These are phyloP conservation scores for Lasiosphaeris hirsuta DNA, from an alignment of 495 filamentous ascomycete genomes.

Conservation along the genomic window DNA sequence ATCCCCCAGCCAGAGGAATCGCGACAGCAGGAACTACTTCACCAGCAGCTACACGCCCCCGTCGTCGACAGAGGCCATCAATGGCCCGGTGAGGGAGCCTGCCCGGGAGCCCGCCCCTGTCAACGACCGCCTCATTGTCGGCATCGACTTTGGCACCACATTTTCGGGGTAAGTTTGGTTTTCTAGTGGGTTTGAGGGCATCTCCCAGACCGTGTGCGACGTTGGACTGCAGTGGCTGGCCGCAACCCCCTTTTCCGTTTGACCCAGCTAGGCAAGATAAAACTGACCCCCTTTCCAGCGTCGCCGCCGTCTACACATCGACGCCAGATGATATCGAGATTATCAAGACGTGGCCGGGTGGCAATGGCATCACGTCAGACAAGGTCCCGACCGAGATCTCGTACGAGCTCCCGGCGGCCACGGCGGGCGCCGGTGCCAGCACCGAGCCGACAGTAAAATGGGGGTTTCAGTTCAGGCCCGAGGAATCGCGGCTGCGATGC, in stretches of 20 bases:
- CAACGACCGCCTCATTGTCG: constrained; percentile 59
- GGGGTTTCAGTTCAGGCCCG: constrained; percentile 75
- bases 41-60: constrained; percentile 45
- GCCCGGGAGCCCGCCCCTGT: constrained; percentile 42
- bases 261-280: neutral
- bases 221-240: neutral
- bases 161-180: constrained; percentile 57
- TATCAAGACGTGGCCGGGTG: constrained; percentile 78
- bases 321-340: constrained; percentile 76
- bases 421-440: constrained; percentile 30
- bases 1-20: constrained; percentile 46
- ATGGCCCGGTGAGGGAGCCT: constrained; percentile 51
- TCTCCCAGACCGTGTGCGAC: neutral
- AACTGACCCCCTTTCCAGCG: constrained; percentile 40
- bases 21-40: constrained; percentile 54
- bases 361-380: constrained; percentile 68
- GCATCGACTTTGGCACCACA: constrained; percentile 68
- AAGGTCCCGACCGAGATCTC: constrained; percentile 64
- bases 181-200: neutral
- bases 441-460: constrained; percentile 53
- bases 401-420: constrained; percentile 41
- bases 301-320: constrained; percentile 71
- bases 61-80: constrained; percentile 52
- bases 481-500: constrained; percentile 69
- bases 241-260: neutral